Conservation (phyloP, 768 basidiomycete species). For the Kwoniella dejecticola region DNA sequence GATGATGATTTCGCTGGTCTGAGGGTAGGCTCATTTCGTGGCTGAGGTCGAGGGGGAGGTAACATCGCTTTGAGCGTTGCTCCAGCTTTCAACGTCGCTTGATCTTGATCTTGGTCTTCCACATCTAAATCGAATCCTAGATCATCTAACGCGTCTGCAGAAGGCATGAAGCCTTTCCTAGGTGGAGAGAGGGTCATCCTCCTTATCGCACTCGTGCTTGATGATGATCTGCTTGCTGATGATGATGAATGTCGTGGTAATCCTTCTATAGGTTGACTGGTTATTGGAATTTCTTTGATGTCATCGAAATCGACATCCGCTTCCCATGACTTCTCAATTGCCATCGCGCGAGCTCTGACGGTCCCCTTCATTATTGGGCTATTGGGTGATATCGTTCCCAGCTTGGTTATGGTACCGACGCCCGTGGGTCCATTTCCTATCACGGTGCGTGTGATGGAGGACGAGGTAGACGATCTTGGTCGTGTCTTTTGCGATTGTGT, state of each 20-base stretch:
- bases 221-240: neutral
- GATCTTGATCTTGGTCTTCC: slow-evolving; percentile 17
- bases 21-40: neutral
- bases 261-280: neutral
- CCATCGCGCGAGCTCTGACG: slow-evolving; percentile 27
- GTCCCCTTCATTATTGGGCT: slow-evolving; percentile 9
- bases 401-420: slow-evolving; percentile 39
- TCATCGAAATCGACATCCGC: slow-evolving; percentile 40
- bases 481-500: neutral
- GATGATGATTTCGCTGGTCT: slow-evolving; percentile 1
- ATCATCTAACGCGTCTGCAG: slow-evolving; percentile 37
- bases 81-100: slow-evolving; percentile 53
- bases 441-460: slow-evolving; percentile 25
- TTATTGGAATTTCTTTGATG: no score
- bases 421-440: slow-evolving; percentile 39
- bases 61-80: slow-evolving; percentile 49
- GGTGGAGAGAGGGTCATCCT: slow-evolving; percentile 27
- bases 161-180: slow-evolving; percentile 17
- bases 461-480: slow-evolving; percentile 17
- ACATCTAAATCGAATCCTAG: slow-evolving; percentile 29
- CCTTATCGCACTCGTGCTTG: neutral
- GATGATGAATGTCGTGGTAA: neutral
- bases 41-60: slow-evolving; percentile 36
- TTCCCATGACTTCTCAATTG: slow-evolving; percentile 35
- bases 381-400: slow-evolving; percentile 12